Percentiles rank a stretch among this genome's conserved stretches.
Conservation (phyloP, 2,329 filamentous ascomycete species). For the Claviceps sp. region DNA sequence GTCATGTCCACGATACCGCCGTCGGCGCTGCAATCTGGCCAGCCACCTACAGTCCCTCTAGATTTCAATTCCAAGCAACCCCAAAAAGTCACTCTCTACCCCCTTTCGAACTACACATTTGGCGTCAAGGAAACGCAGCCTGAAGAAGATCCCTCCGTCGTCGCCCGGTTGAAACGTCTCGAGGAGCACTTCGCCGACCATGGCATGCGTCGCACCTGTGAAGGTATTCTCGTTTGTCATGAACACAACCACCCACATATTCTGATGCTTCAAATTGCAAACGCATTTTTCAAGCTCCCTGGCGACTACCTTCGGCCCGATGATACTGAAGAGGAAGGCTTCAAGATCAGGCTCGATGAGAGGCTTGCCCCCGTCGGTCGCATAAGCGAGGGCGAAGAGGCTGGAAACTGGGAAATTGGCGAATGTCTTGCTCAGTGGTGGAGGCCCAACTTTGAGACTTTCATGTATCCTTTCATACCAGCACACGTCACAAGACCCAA, state of each 20-base stretch:
- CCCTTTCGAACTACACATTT: constrained; percentile 96
- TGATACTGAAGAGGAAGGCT: constrained; percentile 87
- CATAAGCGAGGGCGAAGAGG: constrained; percentile 74
- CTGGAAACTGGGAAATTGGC: constrained; percentile 78
- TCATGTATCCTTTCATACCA: constrained; percentile 98
- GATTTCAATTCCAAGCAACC: constrained; percentile 85
- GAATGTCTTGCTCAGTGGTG: constrained; percentile 98
- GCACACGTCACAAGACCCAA: constrained; percentile 93
- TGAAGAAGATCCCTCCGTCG: constrained; percentile 91
- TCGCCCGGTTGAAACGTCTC: constrained; percentile 83
- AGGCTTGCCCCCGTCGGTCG: constrained; percentile 83
- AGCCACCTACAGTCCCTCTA: constrained; percentile 66
- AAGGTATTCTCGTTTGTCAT: constrained; percentile 93
- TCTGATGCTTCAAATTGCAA: constrained; percentile 97
- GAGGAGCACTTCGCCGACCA: constrained; percentile 86
- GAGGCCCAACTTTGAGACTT: constrained; percentile 97
- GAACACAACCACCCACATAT: constrained; percentile 99
- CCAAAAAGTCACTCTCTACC: constrained; percentile 78
- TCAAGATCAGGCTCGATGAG: constrained; percentile 87
- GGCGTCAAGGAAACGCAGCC: constrained; percentile 97
- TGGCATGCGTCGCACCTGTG: constrained; percentile 94
- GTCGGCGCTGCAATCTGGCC: constrained; percentile 61
- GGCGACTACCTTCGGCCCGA: constrained; percentile 86
- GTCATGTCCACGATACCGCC: constrained; percentile 76
- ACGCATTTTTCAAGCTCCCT: constrained; percentile 97